Base-by-base conservation (phyloP, 495 filamentous ascomycete genomes). In the Filosporella fistucella region DNA sequence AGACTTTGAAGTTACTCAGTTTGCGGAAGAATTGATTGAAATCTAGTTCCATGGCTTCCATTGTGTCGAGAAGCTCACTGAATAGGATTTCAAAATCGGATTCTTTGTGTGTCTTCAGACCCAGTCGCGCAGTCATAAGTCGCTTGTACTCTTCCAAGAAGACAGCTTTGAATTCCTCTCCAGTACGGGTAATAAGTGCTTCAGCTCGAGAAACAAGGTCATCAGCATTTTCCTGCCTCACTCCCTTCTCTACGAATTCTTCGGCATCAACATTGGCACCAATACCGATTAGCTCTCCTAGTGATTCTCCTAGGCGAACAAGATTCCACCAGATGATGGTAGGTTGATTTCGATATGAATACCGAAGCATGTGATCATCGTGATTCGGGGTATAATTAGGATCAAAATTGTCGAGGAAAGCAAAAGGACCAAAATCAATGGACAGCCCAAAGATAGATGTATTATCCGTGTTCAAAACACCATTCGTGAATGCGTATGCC, bases 271-370 rank as follows among this genome's bases (percentile, higher is more conserved):
- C 78, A 13, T 69, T 58, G 17, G 47, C 14, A 2, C 84, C 88
- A 0, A 82, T 77, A 30, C 89, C 93, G 18, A 96, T 76, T 4
- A 95, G 76, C 63, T 98, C 93, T 30, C 88, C 93, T 0, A 96
- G 63, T n/a, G 82, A 79, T 67, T 97, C 93, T 44, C 88, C 93
- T 0, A 98, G 75, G 18, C 93, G 82, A 10, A 96, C 88, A 3
- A 98, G 75, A 57, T 98, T 98, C 93, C 93, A 98, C 93, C 93
- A 98, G 60, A 98, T 90, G 33, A 97, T 85, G 36, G 83, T 89
- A 1, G 93, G 90, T 58, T 98, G 93, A 66, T 96, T 96, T 45
- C 81, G 81, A 72, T 96, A 98, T 35, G 78, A 78, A 63, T 98
- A 98, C 24, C 93, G 80, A 13, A 95, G 66, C 67, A 82, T 75